phyloP scores from a whole-genome alignment of 306 rosid species.

The Ormosia semicastrata region DNA sequence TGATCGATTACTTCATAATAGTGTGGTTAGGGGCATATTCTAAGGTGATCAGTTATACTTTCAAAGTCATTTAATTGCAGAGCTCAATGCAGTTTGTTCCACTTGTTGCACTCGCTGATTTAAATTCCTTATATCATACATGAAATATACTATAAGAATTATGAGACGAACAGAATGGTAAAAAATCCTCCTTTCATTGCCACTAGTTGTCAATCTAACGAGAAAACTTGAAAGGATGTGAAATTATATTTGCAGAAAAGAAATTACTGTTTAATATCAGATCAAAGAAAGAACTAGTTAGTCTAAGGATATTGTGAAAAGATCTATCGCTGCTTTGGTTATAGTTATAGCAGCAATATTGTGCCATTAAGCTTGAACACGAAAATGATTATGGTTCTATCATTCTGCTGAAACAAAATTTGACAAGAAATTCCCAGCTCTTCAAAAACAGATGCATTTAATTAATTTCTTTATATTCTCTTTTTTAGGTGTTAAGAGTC shows the following conservation, averaged over 20 bases:
- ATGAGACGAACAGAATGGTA: not conserved
- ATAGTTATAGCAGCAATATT: too few species aligned
- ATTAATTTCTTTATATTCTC: too few species aligned
- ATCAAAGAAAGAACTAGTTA: not conserved
- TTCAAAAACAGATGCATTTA: not conserved
- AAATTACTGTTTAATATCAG: not conserved
- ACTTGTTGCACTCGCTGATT: conserved; percentile 6
- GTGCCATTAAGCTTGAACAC: too few species aligned
- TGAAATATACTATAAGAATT: not conserved
- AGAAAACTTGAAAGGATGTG: not conserved
- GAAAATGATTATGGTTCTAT: too few species aligned
- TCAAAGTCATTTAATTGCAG: not conserved
- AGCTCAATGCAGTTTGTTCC: not conserved
- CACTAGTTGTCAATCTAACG: not conserved
- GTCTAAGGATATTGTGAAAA: not conserved
- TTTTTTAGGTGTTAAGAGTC: too few species aligned
- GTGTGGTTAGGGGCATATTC: not conserved
- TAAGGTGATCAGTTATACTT: not conserved
- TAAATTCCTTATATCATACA: not conserved
- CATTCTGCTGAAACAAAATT: not conserved
- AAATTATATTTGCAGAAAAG: not conserved
- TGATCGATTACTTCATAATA: not conserved
- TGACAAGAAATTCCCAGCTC: not conserved
- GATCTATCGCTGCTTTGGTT: not conserved
- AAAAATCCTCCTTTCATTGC: not conserved